These are phyloP conservation scores for Athelia psychrophila DNA, from an alignment of 1,284 basidiomycete species.

Conservation along the genomic window DNA sequence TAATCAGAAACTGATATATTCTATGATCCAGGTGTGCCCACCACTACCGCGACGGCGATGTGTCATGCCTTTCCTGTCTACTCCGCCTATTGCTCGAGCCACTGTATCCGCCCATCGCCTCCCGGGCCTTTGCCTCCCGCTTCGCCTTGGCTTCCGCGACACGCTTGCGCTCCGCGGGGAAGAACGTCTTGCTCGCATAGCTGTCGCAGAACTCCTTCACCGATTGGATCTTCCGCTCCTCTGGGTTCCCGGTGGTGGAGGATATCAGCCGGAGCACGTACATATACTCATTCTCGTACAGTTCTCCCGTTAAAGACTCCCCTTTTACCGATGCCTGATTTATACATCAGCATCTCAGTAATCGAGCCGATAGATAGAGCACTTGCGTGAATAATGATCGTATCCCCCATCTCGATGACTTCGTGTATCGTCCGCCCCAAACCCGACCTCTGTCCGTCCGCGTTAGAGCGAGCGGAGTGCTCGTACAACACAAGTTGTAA, in stretches of 20 bases:
- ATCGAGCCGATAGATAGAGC: neutral
- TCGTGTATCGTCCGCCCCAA: slow-evolving; percentile 30
- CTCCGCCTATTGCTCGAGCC: too few relatives aligned
- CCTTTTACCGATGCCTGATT: slow-evolving; percentile 25
- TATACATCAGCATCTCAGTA: neutral
- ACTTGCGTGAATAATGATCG: slow-evolving; percentile 31
- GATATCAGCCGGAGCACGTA: slow-evolving; percentile 28
- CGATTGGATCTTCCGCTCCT: slow-evolving; percentile 27
- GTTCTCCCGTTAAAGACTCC: slow-evolving; percentile 23
- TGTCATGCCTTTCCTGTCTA: too few relatives aligned
- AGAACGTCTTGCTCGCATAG: slow-evolving; percentile 23
- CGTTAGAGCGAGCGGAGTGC: too few relatives aligned
- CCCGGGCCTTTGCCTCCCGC: neutral
- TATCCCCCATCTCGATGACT: slow-evolving; percentile 30
- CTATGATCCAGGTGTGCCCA: too few relatives aligned
- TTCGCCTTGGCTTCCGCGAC: slow-evolving; percentile 3
- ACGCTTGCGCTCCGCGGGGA: slow-evolving; percentile 27
- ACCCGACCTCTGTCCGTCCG: too few relatives aligned
- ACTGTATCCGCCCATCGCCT: neutral
- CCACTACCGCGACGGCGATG: too few relatives aligned
- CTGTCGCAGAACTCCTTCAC: slow-evolving; percentile 37
- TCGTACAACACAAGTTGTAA: too few relatives aligned
- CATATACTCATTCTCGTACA: slow-evolving; percentile 31
- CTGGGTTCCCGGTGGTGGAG: slow-evolving; percentile 9
- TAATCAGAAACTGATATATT: too few relatives aligned